These are phyloP conservation scores for Claviceps africana DNA, from an alignment of 2,329 filamentous ascomycete genomes.

Conservation along the genomic window DNA sequence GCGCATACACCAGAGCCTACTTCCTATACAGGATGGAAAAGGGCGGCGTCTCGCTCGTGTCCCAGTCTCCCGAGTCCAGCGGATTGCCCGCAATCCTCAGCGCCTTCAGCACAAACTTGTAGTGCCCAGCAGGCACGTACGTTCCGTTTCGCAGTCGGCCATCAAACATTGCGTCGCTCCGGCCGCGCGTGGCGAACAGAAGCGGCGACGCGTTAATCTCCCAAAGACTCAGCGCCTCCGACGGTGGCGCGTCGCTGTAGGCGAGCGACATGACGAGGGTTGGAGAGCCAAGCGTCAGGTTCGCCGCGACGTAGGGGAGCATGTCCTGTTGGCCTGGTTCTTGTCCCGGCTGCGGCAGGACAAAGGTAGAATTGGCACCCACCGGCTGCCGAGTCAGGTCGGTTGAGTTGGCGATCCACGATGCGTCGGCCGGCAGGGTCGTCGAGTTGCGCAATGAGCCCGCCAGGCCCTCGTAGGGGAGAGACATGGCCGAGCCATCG, in stretches of 20 bases:
- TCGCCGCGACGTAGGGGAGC: neutral
- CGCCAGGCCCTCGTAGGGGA: conserved; percentile 25
- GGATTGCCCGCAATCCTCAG: conserved; percentile 30
- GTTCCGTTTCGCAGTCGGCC: conserved; percentile 25
- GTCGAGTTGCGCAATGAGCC: conserved; percentile 11
- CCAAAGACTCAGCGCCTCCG: neutral
- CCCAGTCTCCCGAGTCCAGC: conserved; percentile 24
- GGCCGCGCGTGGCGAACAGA: neutral
- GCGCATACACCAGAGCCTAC: neutral
- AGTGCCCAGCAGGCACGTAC: conserved; percentile 26
- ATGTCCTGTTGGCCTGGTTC: neutral
- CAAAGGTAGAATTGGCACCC: neutral
- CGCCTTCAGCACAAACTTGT: conserved; percentile 28
- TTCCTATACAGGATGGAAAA: neutral
- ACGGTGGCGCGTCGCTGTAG: neutral
- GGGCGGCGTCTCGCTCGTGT: conserved; percentile 9
- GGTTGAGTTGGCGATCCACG: neutral
- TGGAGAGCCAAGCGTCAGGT: neutral
- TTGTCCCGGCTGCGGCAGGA: neutral
- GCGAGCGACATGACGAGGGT: neutral
- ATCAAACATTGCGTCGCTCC: conserved; percentile 17
- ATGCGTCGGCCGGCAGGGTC: neutral
- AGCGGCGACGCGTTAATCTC: neutral
- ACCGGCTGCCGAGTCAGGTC: neutral
- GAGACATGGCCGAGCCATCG: conserved; percentile 18